Conservation (phyloP, 2,329 filamentous ascomycete species). For the Monilinia fructicola region DNA sequence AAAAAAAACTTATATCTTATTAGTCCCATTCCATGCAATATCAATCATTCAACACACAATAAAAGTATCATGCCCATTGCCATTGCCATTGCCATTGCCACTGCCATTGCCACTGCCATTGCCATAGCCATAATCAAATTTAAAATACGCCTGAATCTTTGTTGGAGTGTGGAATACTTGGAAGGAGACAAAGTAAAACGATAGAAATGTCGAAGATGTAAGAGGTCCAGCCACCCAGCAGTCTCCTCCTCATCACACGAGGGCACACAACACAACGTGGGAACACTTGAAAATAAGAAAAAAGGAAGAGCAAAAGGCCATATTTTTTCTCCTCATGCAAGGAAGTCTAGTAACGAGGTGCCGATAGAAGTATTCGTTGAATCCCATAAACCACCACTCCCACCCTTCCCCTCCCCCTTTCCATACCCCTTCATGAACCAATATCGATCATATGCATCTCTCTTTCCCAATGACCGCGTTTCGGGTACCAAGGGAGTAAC, state of each 20-base stretch:
- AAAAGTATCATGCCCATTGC: too few species aligned
- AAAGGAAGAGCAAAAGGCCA: constrained; percentile 40
- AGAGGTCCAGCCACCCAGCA: constrained; percentile 35
- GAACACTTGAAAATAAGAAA: constrained; percentile 34
- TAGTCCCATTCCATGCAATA: too few species aligned
- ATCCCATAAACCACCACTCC: constrained; percentile 18
- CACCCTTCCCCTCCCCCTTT: background rate
- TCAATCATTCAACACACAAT: too few species aligned
- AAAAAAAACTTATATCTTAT: too few species aligned
- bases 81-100: too few species aligned
- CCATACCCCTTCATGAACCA: constrained; percentile 29
- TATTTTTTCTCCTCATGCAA: constrained; percentile 37
- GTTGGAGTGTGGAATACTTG: too few species aligned
- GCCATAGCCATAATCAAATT: too few species aligned
- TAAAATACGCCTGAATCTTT: too few species aligned
- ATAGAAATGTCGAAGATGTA: too few species aligned
- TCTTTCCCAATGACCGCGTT: constrained; percentile 30
- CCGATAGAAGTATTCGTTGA: constrained; percentile 34
- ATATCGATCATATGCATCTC: constrained; percentile 31
- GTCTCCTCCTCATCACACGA: constrained; percentile 13
- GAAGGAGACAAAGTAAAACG: too few species aligned
- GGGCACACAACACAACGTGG: constrained; percentile 19
- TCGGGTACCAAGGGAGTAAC: constrained; percentile 31
- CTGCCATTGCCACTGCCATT: too few species aligned
- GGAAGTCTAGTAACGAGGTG: constrained; percentile 40